These are phyloP conservation scores for Arbutus unedo DNA, from an alignment of 148 eudicot species.

Conservation along the genomic window DNA sequence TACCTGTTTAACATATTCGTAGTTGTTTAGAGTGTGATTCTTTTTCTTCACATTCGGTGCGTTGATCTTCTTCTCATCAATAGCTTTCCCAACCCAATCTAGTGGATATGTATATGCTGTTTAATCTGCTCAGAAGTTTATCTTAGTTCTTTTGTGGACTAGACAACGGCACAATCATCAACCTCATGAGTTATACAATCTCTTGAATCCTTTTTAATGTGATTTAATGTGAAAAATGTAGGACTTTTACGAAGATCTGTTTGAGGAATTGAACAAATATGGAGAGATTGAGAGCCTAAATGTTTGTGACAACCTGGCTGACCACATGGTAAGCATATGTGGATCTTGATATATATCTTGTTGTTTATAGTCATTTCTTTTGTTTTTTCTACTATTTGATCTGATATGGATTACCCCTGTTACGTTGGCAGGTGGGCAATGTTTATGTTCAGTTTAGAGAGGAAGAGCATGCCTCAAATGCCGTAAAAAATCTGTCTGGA, in stretches of 20 bases:
- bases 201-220: neutral
- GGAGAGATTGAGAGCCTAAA: conserved; percentile 91
- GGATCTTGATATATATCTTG: neutral
- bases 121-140: neutral
- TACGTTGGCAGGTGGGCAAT: conserved; percentile 70
- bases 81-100: neutral
- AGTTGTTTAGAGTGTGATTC: neutral
- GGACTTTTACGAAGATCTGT: conserved; percentile 93
- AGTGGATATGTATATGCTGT: neutral
- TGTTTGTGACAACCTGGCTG: conserved; percentile 90
- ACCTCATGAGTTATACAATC: neutral
- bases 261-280: conserved; percentile 84
- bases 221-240: conserved; percentile 13
- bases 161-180: too few relatives aligned
- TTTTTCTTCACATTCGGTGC: neutral
- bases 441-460: conserved; percentile 91
- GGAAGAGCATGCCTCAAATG: conserved; percentile 85
- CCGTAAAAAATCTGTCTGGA: conserved; percentile 65
- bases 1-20: neutral
- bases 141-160: neutral
- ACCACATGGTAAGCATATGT: conserved; percentile 67
- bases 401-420: neutral
- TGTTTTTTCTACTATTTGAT: neutral
- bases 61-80: too few relatives aligned
- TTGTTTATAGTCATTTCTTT: neutral